A percentile compares a stretch with the other conserved stretches of the same genome.
phyloP scores from a whole-genome alignment of 306 rosid genomes.

The Lathyrus aphaca region DNA sequence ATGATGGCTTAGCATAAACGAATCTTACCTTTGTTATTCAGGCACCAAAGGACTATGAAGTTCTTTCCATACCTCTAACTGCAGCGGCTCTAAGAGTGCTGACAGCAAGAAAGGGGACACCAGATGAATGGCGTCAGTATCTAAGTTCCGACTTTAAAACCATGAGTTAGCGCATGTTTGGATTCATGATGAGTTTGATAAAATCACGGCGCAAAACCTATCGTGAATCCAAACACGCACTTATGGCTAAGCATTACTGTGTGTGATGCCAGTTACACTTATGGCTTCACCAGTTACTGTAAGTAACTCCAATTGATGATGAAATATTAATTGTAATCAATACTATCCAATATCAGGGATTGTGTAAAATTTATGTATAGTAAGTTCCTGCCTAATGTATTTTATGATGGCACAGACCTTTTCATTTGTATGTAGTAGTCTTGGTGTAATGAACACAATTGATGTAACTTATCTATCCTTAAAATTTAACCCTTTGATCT shows the following conservation, averaged over 20 bases:
- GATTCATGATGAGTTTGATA: too few relatives aligned
- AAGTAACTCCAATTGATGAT: conserved; percentile 22
- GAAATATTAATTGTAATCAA: conserved; percentile 30
- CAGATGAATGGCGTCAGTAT: conserved; percentile 96
- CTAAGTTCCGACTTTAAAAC: conserved; percentile 51
- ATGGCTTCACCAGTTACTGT: conserved; percentile 23
- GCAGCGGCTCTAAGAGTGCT: conserved; percentile 80
- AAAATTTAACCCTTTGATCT: conserved; percentile 15
- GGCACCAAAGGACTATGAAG: conserved; percentile 91
- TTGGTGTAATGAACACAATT: conserved; percentile 22
- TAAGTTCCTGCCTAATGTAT: conserved; percentile 20
- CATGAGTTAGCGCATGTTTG: conserved; percentile 27
- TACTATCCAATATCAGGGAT: conserved; percentile 37
- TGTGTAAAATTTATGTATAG: conserved; percentile 39
- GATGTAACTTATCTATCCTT: conserved; percentile 5
- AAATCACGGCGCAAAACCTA: too few relatives aligned
- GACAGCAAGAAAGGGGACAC: conserved; percentile 73
- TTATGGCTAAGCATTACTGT: conserved; percentile 21
- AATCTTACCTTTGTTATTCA: conserved; percentile 44
- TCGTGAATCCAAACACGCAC: too few relatives aligned
- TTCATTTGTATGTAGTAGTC: conserved; percentile 27
- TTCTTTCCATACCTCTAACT: conserved; percentile 91
- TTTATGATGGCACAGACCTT: conserved; percentile 25
- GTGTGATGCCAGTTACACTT: conserved; percentile 29
- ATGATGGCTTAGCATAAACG: conserved; percentile 25